These are phyloP conservation scores for Brettanomyces naardenensis DNA, from an alignment of 805 yeast species.

Conservation along the genomic window DNA sequence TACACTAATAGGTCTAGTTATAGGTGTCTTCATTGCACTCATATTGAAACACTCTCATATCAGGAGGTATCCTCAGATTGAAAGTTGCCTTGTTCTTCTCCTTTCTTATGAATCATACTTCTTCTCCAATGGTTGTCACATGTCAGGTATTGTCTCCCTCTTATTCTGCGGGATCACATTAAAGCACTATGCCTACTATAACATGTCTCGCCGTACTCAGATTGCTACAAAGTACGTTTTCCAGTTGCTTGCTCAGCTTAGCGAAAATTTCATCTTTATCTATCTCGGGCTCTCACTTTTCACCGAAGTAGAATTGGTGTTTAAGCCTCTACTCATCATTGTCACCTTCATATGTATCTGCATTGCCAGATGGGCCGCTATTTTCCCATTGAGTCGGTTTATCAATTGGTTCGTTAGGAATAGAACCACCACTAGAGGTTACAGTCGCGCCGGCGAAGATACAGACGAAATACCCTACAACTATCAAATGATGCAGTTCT, in stretches of 20 bases:
- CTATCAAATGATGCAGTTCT: constrained; percentile 97
- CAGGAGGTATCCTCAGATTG: constrained; percentile 93
- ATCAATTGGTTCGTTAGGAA: constrained; percentile 73
- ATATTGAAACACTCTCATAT: constrained; percentile 87
- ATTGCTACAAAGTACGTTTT: constrained; percentile 92
- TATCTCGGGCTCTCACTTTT: constrained; percentile 89
- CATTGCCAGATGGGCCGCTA: constrained; percentile 94
- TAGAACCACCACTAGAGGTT: constrained; percentile 38
- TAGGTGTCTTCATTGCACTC: constrained; percentile 86
- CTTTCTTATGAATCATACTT: constrained; percentile 95
- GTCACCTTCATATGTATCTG: constrained; percentile 87
- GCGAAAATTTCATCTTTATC: constrained; percentile 94
- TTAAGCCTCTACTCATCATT: constrained; percentile 87
- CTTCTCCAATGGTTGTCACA: constrained; percentile 97
- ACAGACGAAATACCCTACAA: constrained; percentile 74
- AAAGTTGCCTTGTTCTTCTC: constrained; percentile 82
- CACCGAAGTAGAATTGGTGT: constrained; percentile 92
- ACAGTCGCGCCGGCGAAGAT: constrained; percentile 11
- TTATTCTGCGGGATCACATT: constrained; percentile 94
- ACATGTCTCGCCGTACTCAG: constrained; percentile 96
- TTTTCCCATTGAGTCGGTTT: constrained; percentile 82
- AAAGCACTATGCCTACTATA: constrained; percentile 94
- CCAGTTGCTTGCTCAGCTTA: constrained; percentile 87
- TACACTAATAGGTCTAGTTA: constrained; percentile 76
- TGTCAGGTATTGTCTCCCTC: constrained; percentile 96